A percentile compares a stretch with the other conserved stretches of the same genome.
phyloP scores from a whole-genome alignment of 495 filamentous ascomycete species.

The Aspergillus steynii region DNA sequence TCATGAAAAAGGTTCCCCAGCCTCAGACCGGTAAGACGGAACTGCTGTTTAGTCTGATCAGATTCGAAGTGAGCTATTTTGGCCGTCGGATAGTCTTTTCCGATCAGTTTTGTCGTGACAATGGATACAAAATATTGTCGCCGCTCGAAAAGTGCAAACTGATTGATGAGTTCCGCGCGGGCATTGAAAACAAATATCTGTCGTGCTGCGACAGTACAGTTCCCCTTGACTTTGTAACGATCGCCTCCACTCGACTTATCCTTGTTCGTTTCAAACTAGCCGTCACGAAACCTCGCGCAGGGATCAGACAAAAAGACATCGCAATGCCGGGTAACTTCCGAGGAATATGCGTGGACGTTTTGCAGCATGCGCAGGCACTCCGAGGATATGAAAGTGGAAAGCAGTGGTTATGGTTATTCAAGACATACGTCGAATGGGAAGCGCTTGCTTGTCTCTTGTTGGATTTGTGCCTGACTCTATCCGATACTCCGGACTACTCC shows the following conservation, averaged over 20 bases:
- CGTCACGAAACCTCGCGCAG: conserved; percentile 15
- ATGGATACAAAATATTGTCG: conserved; percentile 16
- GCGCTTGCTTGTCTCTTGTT: conserved; percentile 67
- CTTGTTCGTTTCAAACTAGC: conserved; percentile 64
- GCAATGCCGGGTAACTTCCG: too few species aligned
- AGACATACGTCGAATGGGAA: conserved; percentile 77
- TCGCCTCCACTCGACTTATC: conserved; percentile 62
- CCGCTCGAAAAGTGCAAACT: conserved; percentile 51
- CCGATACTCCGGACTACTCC: neutral
- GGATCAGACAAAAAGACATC: too few species aligned
- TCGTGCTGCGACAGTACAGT: conserved; percentile 53
- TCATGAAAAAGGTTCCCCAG: too few species aligned
- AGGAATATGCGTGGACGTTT: too few species aligned
- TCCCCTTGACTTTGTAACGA: conserved; percentile 66
- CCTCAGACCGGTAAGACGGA: too few species aligned
- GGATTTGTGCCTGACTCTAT: conserved; percentile 55
- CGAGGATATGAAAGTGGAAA: conserved; percentile 8
- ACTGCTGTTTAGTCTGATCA: too few species aligned
- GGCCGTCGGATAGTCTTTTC: conserved; percentile 36
- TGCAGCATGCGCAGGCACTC: too few species aligned
- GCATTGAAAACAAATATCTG: conserved; percentile 64
- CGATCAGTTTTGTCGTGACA: conserved; percentile 23
- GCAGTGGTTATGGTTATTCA: conserved; percentile 59
- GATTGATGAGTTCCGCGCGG: conserved; percentile 55
- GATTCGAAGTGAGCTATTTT: too few species aligned